Evolutionary conservation across 805 yeast species (phyloP).

Genomic region (Maudiozyma barnettii): DNA sequence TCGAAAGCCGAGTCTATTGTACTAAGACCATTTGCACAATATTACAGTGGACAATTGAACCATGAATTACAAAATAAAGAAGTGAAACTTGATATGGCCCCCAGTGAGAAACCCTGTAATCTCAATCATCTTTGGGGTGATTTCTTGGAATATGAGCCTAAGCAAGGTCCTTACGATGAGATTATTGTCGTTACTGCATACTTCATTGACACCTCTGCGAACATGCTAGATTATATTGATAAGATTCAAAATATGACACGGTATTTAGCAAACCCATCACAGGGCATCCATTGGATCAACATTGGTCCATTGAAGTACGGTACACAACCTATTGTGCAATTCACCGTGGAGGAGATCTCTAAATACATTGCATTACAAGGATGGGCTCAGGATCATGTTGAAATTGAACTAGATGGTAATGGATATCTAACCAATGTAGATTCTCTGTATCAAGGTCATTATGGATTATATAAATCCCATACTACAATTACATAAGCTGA

Average conservation of each 20-base stretch:
- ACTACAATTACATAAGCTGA: constrained; percentile 2
- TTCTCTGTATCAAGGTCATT: constrained; percentile 71
- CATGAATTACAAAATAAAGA: constrained; percentile 42
- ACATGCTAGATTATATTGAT: constrained; percentile 65
- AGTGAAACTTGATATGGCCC: constrained; percentile 3
- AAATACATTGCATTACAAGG: constrained; percentile 48
- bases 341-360: constrained; percentile 60
- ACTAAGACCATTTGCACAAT: constrained; percentile 48
- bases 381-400: constrained; percentile 36
- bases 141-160: constrained; percentile 44
- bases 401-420: neutral
- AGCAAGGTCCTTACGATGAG: constrained; percentile 31
- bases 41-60: constrained; percentile 54
- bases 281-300: constrained; percentile 72
- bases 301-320: constrained; percentile 92
- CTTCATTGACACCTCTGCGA: constrained; percentile 89
- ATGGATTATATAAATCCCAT: constrained; percentile 45
- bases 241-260: constrained; percentile 41
- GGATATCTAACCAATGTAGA: constrained; percentile 60
- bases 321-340: constrained; percentile 66
- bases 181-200: constrained; percentile 59
- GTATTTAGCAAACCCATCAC: constrained; percentile 10
- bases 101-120: constrained; percentile 35
- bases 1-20: constrained; percentile 5
- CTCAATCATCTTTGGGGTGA: constrained; percentile 48